Evolutionary conservation across 2,329 filamentous ascomycete species (phyloP), one percentile per base, ranked within the genome.

Genomic region (Cladosporium sp.): DNA sequence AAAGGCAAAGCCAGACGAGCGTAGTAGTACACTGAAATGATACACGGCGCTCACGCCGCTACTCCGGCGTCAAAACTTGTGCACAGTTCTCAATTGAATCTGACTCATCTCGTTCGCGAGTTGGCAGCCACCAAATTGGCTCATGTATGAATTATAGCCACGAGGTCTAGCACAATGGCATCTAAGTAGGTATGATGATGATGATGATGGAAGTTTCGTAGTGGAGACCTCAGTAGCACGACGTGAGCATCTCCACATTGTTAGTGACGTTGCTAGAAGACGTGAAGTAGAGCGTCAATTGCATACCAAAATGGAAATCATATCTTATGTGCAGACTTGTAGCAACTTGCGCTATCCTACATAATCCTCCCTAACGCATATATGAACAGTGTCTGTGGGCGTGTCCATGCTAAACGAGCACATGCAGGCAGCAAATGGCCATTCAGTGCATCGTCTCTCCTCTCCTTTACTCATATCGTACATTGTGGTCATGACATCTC

Each of bases 21-120:
- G 60, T 62, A 40, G 26, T 55, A 55, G 60, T 62, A 62, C 37
- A 62, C 31, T 21, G 29, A 28, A 53, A 62, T 62, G 60, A 62
- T 62, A 62, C 60, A 62, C 50, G 60, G 60, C 60, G 60, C 60
- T 62, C 49, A 40, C 49, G 60, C 60, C 49, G 23, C 60, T 62
- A 31, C 49, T 62, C 60, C 49, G 31, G 60, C 40, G 49, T n/a
- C 49, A 55, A 16, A 28, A 21, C 21, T 37, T 28, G 44, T 33
- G 14, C 50, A 53, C 2, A 53, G 0, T 18, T 7, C n/a, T 8
- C 3, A 46, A 21, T 46, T 23, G 8, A 21, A 21, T 4, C 5
- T 2, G 4, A 21, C 3, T 11, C 3, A 26, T 46, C 3, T 0
- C 11, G 1, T 46, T 23, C 3, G 40, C 12, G 8, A 46, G 21